phyloP scores from a whole-genome alignment of 495 filamentous ascomycete species.

The Jackrogersella multiformis region DNA sequence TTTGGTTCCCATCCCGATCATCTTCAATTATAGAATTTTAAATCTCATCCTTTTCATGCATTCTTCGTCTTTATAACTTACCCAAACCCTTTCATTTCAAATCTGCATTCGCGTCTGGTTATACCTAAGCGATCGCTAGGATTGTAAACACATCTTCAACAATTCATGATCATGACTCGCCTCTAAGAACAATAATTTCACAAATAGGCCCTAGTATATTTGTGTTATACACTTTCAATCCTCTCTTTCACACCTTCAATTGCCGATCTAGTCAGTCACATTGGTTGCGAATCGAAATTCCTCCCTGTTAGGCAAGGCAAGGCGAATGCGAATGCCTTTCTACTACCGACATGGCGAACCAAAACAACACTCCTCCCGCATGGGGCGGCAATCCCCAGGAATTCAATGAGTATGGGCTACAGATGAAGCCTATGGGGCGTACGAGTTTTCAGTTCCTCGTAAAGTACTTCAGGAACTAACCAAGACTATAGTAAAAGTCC shows the following conservation, averaged over 20 bases:
- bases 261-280: neutral
- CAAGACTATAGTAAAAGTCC: constrained; percentile 80
- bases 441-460: constrained; percentile 26
- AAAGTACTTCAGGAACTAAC: constrained; percentile 35
- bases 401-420: constrained; percentile 55
- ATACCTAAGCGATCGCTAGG: too few species aligned
- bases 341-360: constrained; percentile 32
- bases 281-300: constrained; percentile 1
- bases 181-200: constrained; percentile 11
- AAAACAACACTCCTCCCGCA: constrained; percentile 11
- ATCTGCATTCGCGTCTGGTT: neutral
- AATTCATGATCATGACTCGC: constrained; percentile 32
- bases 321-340: constrained; percentile 13
- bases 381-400: constrained; percentile 64
- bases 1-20: neutral
- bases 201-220: neutral
- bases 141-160: too few species aligned
- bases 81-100: neutral
- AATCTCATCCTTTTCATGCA: too few species aligned
- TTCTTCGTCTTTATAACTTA: neutral
- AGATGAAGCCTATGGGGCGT: constrained; percentile 63
- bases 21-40: neutral
- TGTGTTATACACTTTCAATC: neutral
- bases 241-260: neutral
- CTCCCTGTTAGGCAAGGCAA: neutral